A percentile compares a stretch with the other conserved stretches of the same genome.
Conservation (phyloP, 306 rosid species). For the Prunus mongolica region DNA sequence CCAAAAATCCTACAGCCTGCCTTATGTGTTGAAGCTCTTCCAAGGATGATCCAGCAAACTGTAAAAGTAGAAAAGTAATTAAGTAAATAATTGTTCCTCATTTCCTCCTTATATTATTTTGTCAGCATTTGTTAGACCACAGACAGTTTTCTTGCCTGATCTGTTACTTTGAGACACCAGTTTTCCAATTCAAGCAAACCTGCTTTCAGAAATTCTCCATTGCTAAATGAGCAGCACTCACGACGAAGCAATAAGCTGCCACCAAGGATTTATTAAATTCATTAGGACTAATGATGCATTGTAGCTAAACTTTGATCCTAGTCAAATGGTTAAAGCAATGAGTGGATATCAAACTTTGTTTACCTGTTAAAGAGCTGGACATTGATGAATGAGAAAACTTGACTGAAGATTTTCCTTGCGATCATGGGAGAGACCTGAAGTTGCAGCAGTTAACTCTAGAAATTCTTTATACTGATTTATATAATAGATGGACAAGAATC, state of each 20-base stretch:
- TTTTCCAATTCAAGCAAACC: conserved; percentile 81
- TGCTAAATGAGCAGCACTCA: conserved; percentile 89
- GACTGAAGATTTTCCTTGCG: conserved; percentile 69
- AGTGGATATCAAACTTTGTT: conserved; percentile 17
- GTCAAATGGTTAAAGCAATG: neutral
- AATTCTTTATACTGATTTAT: conserved; percentile 1
- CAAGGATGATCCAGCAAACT: conserved; percentile 81
- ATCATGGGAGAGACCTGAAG: conserved; percentile 72
- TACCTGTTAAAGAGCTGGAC: conserved; percentile 88
- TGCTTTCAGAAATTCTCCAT: conserved; percentile 79
- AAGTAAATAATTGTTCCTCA: neutral
- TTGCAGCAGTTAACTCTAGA: conserved; percentile 9
- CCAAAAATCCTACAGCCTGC: conserved; percentile 86
- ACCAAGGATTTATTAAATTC: neutral
- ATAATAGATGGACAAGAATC: neutral
- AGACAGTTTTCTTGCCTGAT: conserved; percentile 44
- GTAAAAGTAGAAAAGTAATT: conserved; percentile 21
- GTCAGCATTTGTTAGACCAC: conserved; percentile 1
- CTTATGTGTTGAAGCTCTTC: conserved; percentile 83
- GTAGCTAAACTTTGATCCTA: neutral
- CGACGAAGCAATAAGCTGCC: conserved; percentile 82
- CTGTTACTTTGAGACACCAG: conserved; percentile 74
- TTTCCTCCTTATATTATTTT: neutral
- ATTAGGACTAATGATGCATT: neutral
- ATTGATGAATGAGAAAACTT: conserved; percentile 84